Evolutionary conservation across 2,329 filamentous ascomycete genomes (phyloP).

Genomic region (Fusarium begoniae): DNA sequence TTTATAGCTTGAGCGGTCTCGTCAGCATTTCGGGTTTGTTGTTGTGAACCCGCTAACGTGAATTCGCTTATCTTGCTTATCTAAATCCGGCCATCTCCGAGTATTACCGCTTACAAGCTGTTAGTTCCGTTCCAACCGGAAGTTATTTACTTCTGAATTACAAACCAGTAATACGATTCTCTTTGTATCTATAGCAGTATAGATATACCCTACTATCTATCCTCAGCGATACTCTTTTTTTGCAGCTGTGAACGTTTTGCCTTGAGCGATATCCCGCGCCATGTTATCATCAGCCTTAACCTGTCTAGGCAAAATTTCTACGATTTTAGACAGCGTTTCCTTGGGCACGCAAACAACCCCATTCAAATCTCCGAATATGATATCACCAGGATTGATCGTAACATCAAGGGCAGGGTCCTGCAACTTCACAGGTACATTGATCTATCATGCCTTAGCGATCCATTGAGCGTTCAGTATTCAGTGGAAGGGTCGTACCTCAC

Average conservation of each 20-base stretch:
- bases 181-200: fast-evolving
- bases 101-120: not conserved
- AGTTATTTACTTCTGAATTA: not conserved
- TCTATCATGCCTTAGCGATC: not conserved
- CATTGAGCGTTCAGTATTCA: fast-evolving
- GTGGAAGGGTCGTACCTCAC: not conserved
- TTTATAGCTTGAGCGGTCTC: not conserved
- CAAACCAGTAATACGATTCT: not conserved
- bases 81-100: not conserved
- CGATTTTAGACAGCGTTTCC: not conserved
- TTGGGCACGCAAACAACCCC: conserved; percentile 20
- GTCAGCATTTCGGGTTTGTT: not conserved
- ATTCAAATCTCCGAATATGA: conserved; percentile 10
- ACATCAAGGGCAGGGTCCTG: conserved; percentile 3
- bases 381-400: not conserved
- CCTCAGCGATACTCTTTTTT: not conserved
- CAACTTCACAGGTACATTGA: conserved; percentile 11
- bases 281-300: conserved; percentile 27
- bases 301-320: conserved; percentile 7
- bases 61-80: not conserved
- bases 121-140: not conserved
- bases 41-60: not conserved
- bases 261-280: not conserved
- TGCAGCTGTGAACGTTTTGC: not conserved
- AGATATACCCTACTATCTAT: fast-evolving